Evolutionary conservation across 148 eudicot genomes (phyloP).

Genomic region (Rhododendron kiyosumense): DNA sequence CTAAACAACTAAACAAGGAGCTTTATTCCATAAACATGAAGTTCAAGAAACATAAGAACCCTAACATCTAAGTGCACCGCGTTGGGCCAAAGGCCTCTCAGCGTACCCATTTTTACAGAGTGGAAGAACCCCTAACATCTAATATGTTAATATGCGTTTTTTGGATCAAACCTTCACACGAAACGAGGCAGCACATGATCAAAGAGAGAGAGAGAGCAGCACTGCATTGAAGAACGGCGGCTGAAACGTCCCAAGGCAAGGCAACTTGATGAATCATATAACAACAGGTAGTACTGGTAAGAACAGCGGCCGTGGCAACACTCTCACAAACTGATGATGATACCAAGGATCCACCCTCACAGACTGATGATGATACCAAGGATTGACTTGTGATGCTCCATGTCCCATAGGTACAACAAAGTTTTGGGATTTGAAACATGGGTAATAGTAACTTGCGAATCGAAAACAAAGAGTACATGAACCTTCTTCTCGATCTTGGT

Average conservation of each 20-base stretch:
- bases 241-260: background rate
- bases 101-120: no score
- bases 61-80: no score
- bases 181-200: no score
- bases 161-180: background rate
- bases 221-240: background rate
- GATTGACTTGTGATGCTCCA: background rate
- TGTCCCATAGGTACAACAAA: background rate
- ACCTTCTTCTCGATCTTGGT: background rate
- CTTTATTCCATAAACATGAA: background rate
- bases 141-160: background rate
- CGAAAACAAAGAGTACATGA: background rate
- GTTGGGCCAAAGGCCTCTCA: no score
- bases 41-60: background rate
- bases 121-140: no score
- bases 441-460: background rate
- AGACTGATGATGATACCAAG: background rate
- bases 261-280: background rate
- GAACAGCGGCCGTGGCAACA: background rate
- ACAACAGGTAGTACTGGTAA: background rate
- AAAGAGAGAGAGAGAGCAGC: no score
- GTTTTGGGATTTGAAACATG: background rate
- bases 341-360: background rate
- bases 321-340: no score
- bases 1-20: background rate